Evolutionary conservation across 352 stramenopile genomes (phyloP), one percentile per base, ranked within the genome.

Genomic region (Phytophthora uliginosa): DNA sequence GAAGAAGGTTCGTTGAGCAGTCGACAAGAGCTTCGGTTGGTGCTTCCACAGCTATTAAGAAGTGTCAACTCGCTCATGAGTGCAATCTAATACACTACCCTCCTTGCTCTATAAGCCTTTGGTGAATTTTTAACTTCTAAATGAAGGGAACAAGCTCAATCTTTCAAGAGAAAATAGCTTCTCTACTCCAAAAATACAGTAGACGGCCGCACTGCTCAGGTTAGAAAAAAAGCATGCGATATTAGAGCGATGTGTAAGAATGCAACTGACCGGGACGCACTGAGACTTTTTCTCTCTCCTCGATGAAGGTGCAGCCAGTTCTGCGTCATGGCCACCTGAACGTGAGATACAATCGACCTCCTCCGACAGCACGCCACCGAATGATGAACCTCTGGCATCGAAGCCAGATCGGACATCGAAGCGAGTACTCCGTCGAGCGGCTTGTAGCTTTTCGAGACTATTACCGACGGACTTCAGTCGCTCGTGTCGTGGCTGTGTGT

Each of bases 11-110:
- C 62, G 7, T 58, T 26, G 22, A 62, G 36, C 31, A 69, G 36
- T n/a, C 73, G 63, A 31, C 66, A 63, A 38, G 82, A 92, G 34
- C 70, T 90, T 50, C 62, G 64, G 0, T 61, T 71, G n/a, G 80
- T 92, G 34, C 77, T 90, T 0, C 67, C 77, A 4, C 81, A 89
- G 52, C 63, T 92, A n/a, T 69, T 81, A 34, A 59, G 60, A 22
- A 86, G 68, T 59, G 38, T 84, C 20, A 68, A 73, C 31, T 51
- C 59, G 4, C 22, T 72, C 20, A 24, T 57, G 31, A 34, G 55
- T 24, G n/a, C 58, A n/a, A 57, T 51, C 22, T 81, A 83, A 72
- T 76, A 73, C 42, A 69, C 12, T 13, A 28, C 34, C 18, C 3
- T n/a, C 5, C 38, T 47, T 47, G 34, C 34, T 38, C 13, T 45